Base-by-base conservation (phyloP, 768 basidiomycete species). In the Chalciporus pseudorubinellus region DNA sequence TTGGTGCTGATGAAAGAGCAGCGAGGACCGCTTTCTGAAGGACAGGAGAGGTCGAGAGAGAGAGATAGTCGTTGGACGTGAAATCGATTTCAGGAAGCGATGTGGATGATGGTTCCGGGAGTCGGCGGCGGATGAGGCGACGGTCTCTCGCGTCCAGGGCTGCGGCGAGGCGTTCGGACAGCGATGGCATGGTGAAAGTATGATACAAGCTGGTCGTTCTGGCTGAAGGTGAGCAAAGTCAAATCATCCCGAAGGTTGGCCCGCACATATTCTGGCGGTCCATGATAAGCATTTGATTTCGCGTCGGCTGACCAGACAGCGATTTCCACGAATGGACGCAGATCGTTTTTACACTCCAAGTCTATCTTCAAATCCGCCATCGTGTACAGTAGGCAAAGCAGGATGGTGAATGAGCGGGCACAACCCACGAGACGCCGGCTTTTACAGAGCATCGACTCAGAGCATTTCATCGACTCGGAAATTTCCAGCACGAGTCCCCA, bases 41-140 rank as follows among this genome's bases (percentile, higher is more conserved):
- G 18, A 58, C 54, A 1, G 75, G 59, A 3, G 84, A 89, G 18
- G 73, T 67, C 2, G 92, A 74, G 21, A 97, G 77, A 0, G 92
- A 92, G 47, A 97, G 86, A 70, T 95, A 97, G 69, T 97, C 92
- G 68, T 95, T 97, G 3, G 92, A 89, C n/a, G 79, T 87, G 67
- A 92, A 92, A 63, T 93, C 89, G 56, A 48, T 63, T 42, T 60
- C 55, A 13, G 68, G 44, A 18, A 68, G 59, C 6, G 72, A 67
- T 6, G 72, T 66, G 18, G 77, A 68, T 39, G 68, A 66, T 0
- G 78, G 77, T 50, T 81, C 74, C 5, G 89, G 87, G 2, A 93
- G 80, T 20, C 78, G 74, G 36, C 89, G 81, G n/a, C 83, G 77
- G 63, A 90, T 89, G 53, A 72, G 66, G n/a, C 87, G 79, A 28